phyloP scores from a whole-genome alignment of 495 filamentous ascomycete genomes.

The Cryomyces minteri region DNA sequence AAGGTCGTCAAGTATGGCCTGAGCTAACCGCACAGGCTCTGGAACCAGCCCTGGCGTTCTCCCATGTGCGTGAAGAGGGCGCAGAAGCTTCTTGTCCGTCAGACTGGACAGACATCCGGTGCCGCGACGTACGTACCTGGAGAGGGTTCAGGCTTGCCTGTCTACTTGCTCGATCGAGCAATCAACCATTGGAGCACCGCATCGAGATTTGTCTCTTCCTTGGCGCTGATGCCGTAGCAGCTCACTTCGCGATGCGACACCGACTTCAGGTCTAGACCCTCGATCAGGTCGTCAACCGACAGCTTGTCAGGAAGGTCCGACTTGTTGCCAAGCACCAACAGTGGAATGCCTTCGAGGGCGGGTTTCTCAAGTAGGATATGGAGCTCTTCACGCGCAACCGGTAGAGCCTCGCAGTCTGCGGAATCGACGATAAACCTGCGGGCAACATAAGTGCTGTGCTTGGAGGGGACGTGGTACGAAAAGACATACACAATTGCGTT shows the following conservation, averaged over 20 bases:
- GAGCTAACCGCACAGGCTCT: not conserved
- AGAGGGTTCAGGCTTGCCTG: not conserved
- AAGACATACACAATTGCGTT: slow-evolving; percentile 77
- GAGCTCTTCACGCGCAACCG: slow-evolving; percentile 82
- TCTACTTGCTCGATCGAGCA: slow-evolving; percentile 53
- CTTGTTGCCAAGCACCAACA: slow-evolving; percentile 96
- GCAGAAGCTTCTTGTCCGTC: not conserved
- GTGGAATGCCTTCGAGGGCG: slow-evolving; percentile 71
- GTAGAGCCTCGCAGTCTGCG: slow-evolving; percentile 61
- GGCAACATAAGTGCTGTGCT: slow-evolving; percentile 2
- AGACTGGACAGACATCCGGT: not conserved
- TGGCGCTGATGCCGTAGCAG: slow-evolving; percentile 97
- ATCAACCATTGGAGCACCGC: slow-evolving; percentile 95
- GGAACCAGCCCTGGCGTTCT: no score
- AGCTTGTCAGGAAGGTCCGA: slow-evolving; percentile 77
- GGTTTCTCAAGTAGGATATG: slow-evolving; percentile 75
- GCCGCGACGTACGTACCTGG: no score
- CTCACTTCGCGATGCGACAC: slow-evolving; percentile 88
- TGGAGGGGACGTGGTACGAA: not conserved
- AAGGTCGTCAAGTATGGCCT: not conserved
- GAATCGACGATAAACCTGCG: slow-evolving; percentile 77
- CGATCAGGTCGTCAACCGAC: slow-evolving; percentile 88
- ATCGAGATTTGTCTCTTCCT: slow-evolving; percentile 96
- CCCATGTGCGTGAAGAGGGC: no score
- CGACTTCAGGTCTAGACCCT: slow-evolving; percentile 72